These are phyloP conservation scores for Parathielavia appendiculata DNA, from an alignment of 495 filamentous ascomycete genomes.

Conservation along the genomic window DNA sequence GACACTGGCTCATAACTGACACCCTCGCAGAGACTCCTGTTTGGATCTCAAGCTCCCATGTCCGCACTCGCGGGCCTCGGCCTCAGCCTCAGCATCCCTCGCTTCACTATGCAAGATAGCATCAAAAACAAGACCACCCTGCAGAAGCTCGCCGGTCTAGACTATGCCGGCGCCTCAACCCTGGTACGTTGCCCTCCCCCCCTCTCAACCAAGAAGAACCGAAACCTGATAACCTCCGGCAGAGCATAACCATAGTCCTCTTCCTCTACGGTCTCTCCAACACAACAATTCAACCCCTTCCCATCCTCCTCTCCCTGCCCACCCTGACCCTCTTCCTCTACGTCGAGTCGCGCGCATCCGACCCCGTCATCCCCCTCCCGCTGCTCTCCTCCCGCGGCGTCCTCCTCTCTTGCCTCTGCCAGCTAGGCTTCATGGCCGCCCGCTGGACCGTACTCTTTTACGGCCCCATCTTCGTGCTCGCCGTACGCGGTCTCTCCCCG, in stretches of 20 bases:
- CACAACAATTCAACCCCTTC: conserved; percentile 48
- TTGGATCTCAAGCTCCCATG: conserved; percentile 60
- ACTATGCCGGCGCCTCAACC: conserved; percentile 62
- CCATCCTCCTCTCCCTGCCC: conserved; percentile 52
- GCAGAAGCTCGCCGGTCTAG: conserved; percentile 55
- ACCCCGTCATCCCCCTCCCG: conserved; percentile 66
- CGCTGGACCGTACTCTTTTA: conserved; percentile 77
- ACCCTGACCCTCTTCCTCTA: conserved; percentile 54
- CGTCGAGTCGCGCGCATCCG: conserved; percentile 52
- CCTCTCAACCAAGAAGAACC: neutral
- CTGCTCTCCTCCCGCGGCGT: conserved; percentile 60
- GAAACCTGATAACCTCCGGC: conserved; percentile 6
- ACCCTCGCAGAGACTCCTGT: conserved; percentile 53
- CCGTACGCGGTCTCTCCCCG: conserved; percentile 59
- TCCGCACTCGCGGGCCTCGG: conserved; percentile 51
- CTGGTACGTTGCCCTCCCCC: conserved; percentile 42
- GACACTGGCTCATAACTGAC: conserved; percentile 2
- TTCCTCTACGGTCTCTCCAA: conserved; percentile 63
- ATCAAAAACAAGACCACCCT: conserved; percentile 26
- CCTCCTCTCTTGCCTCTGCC: conserved; percentile 61
- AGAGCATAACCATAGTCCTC: conserved; percentile 53
- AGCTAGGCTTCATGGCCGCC: conserved; percentile 67
- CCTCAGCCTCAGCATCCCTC: conserved; percentile 57
- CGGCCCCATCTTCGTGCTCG: conserved; percentile 67
- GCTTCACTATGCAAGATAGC: conserved; percentile 30